These are phyloP conservation scores for Didymosphaeria variabile DNA, from an alignment of 2,329 filamentous ascomycete genomes.

Conservation along the genomic window DNA sequence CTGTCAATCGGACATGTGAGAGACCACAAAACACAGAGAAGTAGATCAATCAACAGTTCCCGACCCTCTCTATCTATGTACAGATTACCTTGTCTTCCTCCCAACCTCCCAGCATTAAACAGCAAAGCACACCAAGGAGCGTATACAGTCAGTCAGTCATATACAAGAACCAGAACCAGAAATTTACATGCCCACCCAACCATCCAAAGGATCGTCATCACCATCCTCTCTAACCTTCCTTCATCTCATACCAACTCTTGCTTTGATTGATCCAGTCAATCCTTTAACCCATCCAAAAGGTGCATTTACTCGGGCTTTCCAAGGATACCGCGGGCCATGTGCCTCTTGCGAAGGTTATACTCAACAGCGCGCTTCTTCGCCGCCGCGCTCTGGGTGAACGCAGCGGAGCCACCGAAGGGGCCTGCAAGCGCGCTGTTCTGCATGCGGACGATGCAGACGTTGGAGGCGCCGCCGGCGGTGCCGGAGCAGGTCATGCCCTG, in stretches of 20 bases:
- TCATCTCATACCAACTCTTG: conserved; percentile 67
- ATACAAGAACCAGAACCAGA: neutral
- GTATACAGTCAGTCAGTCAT: conserved; percentile 10
- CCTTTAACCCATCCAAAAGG: conserved; percentile 72
- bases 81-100: conserved; percentile 1
- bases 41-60: conserved; percentile 7
- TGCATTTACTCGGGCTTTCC: conserved; percentile 41
- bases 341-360: conserved; percentile 56
- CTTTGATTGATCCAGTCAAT: conserved; percentile 73
- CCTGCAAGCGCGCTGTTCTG: conserved; percentile 70
- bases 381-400: conserved; percentile 68
- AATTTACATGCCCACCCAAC: neutral
- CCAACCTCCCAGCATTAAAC: neutral
- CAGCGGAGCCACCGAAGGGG: conserved; percentile 72
- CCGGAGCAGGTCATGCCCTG: conserved; percentile 72
- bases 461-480: conserved; percentile 64
- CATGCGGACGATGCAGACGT: conserved; percentile 72
- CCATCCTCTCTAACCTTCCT: conserved; percentile 52
- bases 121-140: neutral
- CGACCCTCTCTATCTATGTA: conserved; percentile 1
- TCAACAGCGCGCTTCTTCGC: conserved; percentile 70
- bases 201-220: conserved; percentile 44
- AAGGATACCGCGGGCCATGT: conserved; percentile 46
- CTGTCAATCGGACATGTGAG: too few species aligned
- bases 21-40: neutral